Evolutionary conservation across 768 basidiomycete species (phyloP).

Genomic region (Mycena epipterygia): DNA sequence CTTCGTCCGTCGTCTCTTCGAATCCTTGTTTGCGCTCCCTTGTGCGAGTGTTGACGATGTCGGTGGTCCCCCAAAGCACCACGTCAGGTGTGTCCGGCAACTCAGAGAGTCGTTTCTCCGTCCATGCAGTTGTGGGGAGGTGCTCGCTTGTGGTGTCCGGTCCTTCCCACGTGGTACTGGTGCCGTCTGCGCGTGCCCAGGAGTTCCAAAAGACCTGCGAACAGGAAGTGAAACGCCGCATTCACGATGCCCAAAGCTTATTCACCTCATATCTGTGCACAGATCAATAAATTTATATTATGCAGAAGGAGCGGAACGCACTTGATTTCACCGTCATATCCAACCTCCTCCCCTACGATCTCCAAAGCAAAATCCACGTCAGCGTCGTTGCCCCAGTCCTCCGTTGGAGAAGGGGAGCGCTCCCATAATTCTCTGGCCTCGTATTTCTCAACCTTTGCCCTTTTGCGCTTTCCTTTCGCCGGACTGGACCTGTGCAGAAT

Average conservation of each 20-base stretch:
- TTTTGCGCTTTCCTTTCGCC: not conserved
- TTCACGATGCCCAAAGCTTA: not conserved
- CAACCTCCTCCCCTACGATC: conserved; percentile 26
- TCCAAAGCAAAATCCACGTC: not conserved
- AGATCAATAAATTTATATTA: not conserved
- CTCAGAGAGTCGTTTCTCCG: not conserved
- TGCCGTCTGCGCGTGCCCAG: conserved; percentile 28
- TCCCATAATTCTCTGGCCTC: conserved; percentile 12
- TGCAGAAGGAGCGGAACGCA: not conserved
- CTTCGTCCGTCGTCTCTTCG: not conserved
- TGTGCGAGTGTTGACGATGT: conserved; percentile 22
- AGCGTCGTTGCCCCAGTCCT: conserved; percentile 13
- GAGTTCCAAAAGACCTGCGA: conserved; percentile 14
- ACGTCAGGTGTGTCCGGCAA: not conserved
- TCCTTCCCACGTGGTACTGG: conserved; percentile 29
- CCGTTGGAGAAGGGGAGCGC: conserved; percentile 18
- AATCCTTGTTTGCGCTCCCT: conserved; percentile 23
- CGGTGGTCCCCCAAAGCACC: conserved; percentile 21
- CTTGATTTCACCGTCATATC: conserved; percentile 8
- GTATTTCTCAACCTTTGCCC: not conserved
- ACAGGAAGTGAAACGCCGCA: not conserved
- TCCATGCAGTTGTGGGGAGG: conserved; percentile 18
- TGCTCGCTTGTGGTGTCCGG: not conserved
- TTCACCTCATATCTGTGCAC: conserved; percentile 26
- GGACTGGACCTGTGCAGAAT: not conserved